Conservation (phyloP, 2,329 filamentous ascomycete genomes). For the Cercospora sp. region DNA sequence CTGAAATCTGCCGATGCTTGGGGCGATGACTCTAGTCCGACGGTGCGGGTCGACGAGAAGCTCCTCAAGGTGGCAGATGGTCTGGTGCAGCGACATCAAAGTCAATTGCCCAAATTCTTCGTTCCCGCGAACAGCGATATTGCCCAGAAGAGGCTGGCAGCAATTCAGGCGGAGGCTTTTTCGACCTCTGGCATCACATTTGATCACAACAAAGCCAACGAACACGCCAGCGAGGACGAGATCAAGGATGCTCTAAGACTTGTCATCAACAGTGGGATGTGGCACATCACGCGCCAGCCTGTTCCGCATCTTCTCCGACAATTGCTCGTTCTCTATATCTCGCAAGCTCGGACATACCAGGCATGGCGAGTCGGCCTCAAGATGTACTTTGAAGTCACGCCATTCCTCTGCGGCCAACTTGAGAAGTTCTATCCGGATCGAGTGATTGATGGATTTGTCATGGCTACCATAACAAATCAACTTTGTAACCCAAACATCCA, state of each 20-base stretch:
- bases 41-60: constrained; percentile 31
- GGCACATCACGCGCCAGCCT: constrained; percentile 56
- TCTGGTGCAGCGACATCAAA: constrained; percentile 28
- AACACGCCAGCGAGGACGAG: constrained; percentile 27
- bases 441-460: constrained; percentile 48
- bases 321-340: constrained; percentile 52
- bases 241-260: constrained; percentile 33
- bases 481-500: constrained; percentile 27
- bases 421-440: constrained; percentile 54
- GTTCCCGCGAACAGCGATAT: constrained; percentile 19
- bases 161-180: constrained; percentile 32
- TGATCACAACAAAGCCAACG: constrained; percentile 31
- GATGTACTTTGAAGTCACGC: constrained; percentile 54
- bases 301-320: constrained; percentile 56
- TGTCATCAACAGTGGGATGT: constrained; percentile 41
- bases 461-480: constrained; percentile 29
- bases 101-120: constrained; percentile 26
- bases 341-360: constrained; percentile 44
- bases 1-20: constrained; percentile 25
- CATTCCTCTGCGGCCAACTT: constrained; percentile 45
- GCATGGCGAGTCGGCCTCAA: constrained; percentile 56
- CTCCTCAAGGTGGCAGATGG: constrained; percentile 27
- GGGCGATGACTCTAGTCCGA: constrained; percentile 22
- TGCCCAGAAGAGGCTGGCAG: constrained; percentile 28
- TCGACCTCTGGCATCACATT: constrained; percentile 31